Evolutionary conservation across 176 grass and related monocot genomes (phyloP).

Genomic region (Oropetium thomaeum): DNA sequence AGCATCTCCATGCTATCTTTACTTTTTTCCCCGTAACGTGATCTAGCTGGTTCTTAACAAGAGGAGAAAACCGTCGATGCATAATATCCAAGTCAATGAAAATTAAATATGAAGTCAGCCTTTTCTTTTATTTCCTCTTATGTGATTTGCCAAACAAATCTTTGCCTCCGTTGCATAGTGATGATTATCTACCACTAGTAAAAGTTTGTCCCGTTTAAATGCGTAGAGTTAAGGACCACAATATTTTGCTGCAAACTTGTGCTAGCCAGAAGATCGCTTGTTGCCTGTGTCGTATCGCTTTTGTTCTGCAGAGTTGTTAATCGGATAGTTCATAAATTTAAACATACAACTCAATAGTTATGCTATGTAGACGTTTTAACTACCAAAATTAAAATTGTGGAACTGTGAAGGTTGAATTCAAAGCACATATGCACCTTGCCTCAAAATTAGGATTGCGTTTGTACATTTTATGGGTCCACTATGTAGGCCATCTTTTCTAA

Average conservation of each 20-base stretch:
- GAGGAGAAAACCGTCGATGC: not conserved
- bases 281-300: not conserved
- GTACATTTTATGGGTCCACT: not conserved
- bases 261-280: not conserved
- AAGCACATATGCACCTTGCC: not conserved
- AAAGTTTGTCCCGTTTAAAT: not conserved
- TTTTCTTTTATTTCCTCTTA: conserved; percentile 5
- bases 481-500: conserved; percentile 17
- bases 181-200: not conserved
- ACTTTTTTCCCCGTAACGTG: not conserved
- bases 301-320: not conserved
- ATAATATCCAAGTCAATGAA: conserved; percentile 1
- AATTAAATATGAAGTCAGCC: not conserved
- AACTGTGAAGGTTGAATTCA: conserved; percentile 2
- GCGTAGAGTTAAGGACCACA: not conserved
- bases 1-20: not conserved
- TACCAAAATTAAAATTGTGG: not conserved
- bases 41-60: not conserved
- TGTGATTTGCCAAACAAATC: not conserved
- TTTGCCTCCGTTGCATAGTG: conserved; percentile 1
- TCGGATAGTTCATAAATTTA: conserved; percentile 3
- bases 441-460: not conserved
- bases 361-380: conserved; percentile 3
- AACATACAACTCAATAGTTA: not conserved
- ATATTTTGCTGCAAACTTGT: not conserved